Evolutionary conservation across 164 flowering plant genomes (phyloP).

Genomic region (Magnolia changhungtana): DNA sequence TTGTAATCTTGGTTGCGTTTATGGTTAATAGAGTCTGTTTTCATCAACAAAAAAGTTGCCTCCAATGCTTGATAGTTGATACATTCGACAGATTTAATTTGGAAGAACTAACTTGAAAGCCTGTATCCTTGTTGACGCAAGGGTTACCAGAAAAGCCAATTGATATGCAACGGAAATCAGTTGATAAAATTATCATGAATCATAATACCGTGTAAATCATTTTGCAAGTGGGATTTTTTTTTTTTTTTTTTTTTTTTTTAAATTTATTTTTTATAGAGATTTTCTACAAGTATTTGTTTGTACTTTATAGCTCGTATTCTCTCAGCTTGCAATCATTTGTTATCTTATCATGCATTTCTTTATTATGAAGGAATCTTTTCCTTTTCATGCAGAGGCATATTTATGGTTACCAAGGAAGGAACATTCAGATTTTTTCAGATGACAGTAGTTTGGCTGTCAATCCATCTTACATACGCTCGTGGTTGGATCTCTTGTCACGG

Average conservation of each 20-base stretch:
- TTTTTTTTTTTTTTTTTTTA: too few relatives aligned
- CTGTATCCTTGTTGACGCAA: too few relatives aligned
- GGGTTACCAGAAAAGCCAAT: too few relatives aligned
- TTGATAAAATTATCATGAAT: too few relatives aligned
- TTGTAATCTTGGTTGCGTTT: too few relatives aligned
- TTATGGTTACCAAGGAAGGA: constrained; percentile 72
- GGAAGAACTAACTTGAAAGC: background rate
- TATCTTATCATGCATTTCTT: background rate
- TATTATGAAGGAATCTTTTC: background rate
- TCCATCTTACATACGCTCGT: constrained; percentile 67
- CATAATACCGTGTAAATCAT: too few relatives aligned
- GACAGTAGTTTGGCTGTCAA: constrained; percentile 76
- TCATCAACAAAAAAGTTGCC: background rate
- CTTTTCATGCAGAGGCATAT: constrained; percentile 70
- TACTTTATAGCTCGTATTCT: background rate
- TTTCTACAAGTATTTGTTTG: background rate
- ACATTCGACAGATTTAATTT: background rate
- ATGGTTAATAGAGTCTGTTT: too few relatives aligned
- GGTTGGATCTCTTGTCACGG: constrained; percentile 80
- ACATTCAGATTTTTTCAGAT: constrained; percentile 76
- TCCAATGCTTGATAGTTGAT: background rate
- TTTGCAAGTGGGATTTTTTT: too few relatives aligned
- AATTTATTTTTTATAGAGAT: background rate
- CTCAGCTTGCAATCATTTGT: background rate
- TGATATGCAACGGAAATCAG: too few relatives aligned